These are phyloP conservation scores for Cladosporium phlei DNA, from an alignment of 2,329 filamentous ascomycete genomes.

Conservation along the genomic window DNA sequence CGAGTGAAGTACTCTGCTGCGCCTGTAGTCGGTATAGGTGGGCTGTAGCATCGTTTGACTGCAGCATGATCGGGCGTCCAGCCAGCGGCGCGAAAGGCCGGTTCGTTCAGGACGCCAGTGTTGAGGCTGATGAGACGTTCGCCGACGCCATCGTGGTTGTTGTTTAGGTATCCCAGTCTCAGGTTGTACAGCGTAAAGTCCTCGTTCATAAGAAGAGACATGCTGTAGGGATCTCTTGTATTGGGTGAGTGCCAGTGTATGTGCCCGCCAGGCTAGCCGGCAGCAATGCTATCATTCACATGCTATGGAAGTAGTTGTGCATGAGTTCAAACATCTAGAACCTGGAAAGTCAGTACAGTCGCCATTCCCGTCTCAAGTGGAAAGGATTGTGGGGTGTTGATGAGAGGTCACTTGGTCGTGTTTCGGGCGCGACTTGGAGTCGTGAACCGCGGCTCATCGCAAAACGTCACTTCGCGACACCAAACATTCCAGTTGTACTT, in stretches of 20 bases:
- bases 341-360: no score
- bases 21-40: slow-evolving; percentile 76
- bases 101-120: slow-evolving; percentile 71
- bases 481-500: no score
- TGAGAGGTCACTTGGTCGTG: no score
- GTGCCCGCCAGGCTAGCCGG: slow-evolving; percentile 9
- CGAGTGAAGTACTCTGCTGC: slow-evolving; percentile 76
- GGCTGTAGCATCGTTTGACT: slow-evolving; percentile 78
- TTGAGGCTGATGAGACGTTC: slow-evolving; percentile 80
- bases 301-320: background rate
- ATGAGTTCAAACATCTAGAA: no score
- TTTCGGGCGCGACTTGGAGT: no score
- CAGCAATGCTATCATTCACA: slow-evolving; percentile 3
- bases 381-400: no score
- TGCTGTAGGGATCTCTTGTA: slow-evolving; percentile 16
- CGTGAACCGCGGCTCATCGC: no score
- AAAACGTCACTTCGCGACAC: no score
- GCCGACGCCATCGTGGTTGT: slow-evolving; percentile 77
- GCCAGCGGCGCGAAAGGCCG: slow-evolving; percentile 75
- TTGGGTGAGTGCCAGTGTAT: background rate
- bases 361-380: background rate
- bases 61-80: slow-evolving; percentile 71
- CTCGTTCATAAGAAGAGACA: slow-evolving; percentile 37
- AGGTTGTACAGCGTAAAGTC: slow-evolving; percentile 75
- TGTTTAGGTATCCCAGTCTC: slow-evolving; percentile 71